These are phyloP conservation scores for Novymonas esmeraldas DNA, from an alignment of 208 protist genomes.

Conservation along the genomic window DNA sequence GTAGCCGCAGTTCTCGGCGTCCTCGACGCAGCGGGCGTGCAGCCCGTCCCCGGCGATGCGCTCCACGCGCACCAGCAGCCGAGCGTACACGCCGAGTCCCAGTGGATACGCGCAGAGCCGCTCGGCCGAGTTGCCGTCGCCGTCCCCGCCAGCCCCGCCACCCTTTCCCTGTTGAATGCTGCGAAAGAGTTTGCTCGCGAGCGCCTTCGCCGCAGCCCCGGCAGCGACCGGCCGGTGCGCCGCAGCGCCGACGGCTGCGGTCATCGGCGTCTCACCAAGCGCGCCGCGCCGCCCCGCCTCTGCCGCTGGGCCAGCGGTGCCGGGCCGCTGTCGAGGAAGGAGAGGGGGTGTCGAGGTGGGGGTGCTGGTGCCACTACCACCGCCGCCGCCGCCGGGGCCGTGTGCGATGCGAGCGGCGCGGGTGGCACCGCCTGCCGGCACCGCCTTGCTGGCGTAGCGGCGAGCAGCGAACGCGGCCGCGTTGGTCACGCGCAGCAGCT, in stretches of 20 bases:
- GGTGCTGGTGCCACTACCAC: neutral
- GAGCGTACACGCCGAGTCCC: conserved; percentile 47
- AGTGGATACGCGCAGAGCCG: conserved; percentile 52
- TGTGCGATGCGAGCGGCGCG: conserved; percentile 10
- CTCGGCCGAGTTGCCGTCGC: conserved; percentile 29
- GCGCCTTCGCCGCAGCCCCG: conserved; percentile 29
- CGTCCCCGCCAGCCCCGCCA: conserved; percentile 2
- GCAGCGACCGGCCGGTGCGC: neutral
- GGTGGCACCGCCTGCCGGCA: conserved; percentile 20
- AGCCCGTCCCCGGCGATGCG: conserved; percentile 65
- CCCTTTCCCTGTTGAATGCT: conserved; percentile 46
- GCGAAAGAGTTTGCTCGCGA: conserved; percentile 53
- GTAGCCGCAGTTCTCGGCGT: conserved; percentile 29
- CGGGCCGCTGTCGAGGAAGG: neutral
- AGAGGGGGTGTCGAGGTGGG: neutral
- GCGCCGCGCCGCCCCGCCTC: neutral
- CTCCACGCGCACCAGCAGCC: conserved; percentile 64
- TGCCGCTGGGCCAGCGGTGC: neutral
- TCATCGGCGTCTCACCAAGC: neutral
- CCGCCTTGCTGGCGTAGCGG: conserved; percentile 16
- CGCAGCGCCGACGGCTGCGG: neutral
- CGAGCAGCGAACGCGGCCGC: conserved; percentile 17
- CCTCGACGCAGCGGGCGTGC: conserved; percentile 42
- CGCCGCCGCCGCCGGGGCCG: neutral
- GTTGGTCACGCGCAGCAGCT: conserved; percentile 34